These are phyloP conservation scores for Somion occarium DNA, from an alignment of 1,284 basidiomycete species.

Conservation along the genomic window DNA sequence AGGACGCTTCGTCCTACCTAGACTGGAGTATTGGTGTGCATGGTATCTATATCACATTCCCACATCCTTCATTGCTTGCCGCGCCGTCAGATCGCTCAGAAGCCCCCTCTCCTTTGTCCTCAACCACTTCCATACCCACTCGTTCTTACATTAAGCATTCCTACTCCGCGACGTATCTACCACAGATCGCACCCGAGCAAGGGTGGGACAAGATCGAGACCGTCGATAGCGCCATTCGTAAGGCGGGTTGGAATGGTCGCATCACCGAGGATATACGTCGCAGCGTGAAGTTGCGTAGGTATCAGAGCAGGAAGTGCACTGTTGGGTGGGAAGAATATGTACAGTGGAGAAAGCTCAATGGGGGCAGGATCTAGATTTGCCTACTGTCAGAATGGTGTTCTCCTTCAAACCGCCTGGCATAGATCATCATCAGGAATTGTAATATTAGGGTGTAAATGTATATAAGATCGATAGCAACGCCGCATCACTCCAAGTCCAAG, in stretches of 20 bases:
- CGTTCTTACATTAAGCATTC: conserved; percentile 49
- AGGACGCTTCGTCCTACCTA: conserved; percentile 79
- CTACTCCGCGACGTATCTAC: conserved; percentile 91
- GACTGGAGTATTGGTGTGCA: conserved; percentile 93
- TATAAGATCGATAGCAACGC: neutral
- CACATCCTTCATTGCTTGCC: conserved; percentile 63
- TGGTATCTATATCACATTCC: conserved; percentile 88
- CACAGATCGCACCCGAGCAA: conserved; percentile 88
- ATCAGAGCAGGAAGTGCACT: conserved; percentile 76
- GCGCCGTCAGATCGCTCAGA: conserved; percentile 46
- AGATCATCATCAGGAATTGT: neutral
- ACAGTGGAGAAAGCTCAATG: conserved; percentile 59
- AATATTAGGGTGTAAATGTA: conserved; percentile 5
- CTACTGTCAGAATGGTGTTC: neutral
- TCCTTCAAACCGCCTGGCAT: neutral
- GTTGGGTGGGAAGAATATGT: conserved; percentile 77
- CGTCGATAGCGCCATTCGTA: conserved; percentile 86
- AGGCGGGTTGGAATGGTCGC: conserved; percentile 83
- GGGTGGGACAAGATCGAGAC: conserved; percentile 91
- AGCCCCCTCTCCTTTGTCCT: conserved; percentile 65
- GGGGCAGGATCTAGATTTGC: conserved; percentile 27
- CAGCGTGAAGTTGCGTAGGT: conserved; percentile 76
- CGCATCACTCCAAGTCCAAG: neutral
- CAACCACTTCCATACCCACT: conserved; percentile 50
- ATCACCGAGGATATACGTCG: conserved; percentile 83